Conservation (phyloP, 2,329 filamentous ascomycete species). For the Fusarium albidum region DNA sequence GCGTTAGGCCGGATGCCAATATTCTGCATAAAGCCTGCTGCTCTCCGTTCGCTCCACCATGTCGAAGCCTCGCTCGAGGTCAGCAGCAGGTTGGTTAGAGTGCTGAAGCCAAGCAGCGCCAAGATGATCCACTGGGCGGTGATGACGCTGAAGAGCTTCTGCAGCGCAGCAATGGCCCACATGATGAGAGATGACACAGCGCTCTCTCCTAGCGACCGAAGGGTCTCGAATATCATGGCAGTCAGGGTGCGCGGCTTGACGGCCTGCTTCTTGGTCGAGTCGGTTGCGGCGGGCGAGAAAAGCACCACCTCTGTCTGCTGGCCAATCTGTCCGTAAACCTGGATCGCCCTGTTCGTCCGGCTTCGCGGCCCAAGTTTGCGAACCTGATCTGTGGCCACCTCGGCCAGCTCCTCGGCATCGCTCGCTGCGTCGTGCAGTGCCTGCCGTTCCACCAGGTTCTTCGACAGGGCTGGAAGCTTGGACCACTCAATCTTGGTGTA, state of each 20-base stretch:
- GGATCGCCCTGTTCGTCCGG: conserved; percentile 79
- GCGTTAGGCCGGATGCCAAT: conserved; percentile 82
- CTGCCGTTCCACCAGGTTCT: conserved; percentile 70
- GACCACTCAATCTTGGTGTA: conserved; percentile 91
- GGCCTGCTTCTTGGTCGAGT: conserved; percentile 61
- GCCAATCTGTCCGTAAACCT: conserved; percentile 80
- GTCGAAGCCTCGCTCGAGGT: conserved; percentile 75
- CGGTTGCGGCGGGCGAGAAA: conserved; percentile 61
- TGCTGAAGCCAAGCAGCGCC: conserved; percentile 71
- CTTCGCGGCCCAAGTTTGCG: conserved; percentile 76
- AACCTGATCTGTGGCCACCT: conserved; percentile 80
- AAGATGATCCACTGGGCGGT: conserved; percentile 81
- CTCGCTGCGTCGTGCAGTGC: conserved; percentile 79
- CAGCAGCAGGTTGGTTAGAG: conserved; percentile 77
- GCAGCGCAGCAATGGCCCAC: conserved; percentile 73
- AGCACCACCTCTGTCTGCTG: conserved; percentile 70
- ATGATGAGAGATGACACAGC: conserved; percentile 79
- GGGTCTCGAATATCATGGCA: conserved; percentile 75
- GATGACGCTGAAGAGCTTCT: conserved; percentile 71
- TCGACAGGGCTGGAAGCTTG: conserved; percentile 68
- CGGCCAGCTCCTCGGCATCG: conserved; percentile 77
- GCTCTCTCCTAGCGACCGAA: conserved; percentile 78
- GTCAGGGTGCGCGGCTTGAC: conserved; percentile 70
- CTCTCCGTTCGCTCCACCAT: conserved; percentile 88
- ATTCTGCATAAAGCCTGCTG: conserved; percentile 80